Conservation (phyloP, 139 green algal species). For the Chlamydomonas schloesseri region DNA sequence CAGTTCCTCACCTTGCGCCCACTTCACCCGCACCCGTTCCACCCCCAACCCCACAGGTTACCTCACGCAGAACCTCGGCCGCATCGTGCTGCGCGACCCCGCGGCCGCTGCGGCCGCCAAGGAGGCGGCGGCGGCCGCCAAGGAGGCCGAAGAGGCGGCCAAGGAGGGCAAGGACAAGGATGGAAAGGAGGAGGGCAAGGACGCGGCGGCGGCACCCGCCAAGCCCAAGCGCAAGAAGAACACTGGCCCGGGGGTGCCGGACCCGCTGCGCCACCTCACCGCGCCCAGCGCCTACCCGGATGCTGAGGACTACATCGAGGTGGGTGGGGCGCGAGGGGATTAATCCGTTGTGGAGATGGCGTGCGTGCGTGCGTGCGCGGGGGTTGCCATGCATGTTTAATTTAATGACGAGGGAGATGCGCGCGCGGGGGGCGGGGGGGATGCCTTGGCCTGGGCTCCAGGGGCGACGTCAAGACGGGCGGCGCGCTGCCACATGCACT, state of each 20-base stretch:
- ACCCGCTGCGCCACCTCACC: slow-evolving; percentile 23
- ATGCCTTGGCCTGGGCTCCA: too few relatives aligned
- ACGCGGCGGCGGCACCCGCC: not conserved
- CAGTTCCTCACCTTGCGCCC: too few relatives aligned
- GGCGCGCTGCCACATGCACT: too few relatives aligned
- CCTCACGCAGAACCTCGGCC: slow-evolving; percentile 28
- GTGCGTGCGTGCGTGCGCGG: too few relatives aligned
- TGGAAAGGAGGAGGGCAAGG: slow-evolving; percentile 1
- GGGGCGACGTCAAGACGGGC: too few relatives aligned
- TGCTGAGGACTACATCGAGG: slow-evolving; percentile 40
- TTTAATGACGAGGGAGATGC: too few relatives aligned
- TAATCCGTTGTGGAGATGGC: too few relatives aligned
- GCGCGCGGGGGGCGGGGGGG: too few relatives aligned
- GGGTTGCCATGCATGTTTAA: not conserved
- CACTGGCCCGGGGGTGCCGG: slow-evolving; percentile 2
- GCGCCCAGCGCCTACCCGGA: slow-evolving; percentile 2
- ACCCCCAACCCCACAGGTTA: not conserved
- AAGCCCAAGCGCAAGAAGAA: not conserved
- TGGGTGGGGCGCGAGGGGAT: not conserved
- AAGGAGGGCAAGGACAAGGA: not conserved
- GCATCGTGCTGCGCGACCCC: slow-evolving; percentile 7
- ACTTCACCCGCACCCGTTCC: not conserved
- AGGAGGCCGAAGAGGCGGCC: not conserved
- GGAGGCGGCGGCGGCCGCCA: not conserved
- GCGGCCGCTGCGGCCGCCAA: not conserved